Conservation (phyloP, 441 rosid genomes). For the Corymbia calophylla region DNA sequence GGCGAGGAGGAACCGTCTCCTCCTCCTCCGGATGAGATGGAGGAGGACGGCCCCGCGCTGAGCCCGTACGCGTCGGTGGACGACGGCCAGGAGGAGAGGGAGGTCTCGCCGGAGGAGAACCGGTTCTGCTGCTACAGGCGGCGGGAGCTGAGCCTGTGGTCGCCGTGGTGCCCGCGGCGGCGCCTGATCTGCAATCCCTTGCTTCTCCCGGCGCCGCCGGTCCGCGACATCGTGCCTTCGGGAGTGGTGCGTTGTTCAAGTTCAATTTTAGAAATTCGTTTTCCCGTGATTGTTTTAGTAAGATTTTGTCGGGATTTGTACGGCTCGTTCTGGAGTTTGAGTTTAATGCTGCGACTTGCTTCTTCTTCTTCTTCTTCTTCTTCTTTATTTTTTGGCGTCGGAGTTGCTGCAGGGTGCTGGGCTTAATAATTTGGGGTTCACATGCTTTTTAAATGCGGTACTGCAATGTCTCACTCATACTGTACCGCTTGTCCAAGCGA, state of each 20-base stretch:
- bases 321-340: background rate
- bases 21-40: background rate
- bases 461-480: constrained; percentile 91
- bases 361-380: background rate
- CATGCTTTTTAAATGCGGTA: constrained; percentile 76
- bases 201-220: background rate
- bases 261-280: background rate
- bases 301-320: background rate
- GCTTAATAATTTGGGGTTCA: constrained; percentile 67
- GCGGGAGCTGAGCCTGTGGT: background rate
- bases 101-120: background rate
- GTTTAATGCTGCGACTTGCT: background rate
- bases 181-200: background rate
- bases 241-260: constrained; percentile 37
- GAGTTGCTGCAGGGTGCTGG: constrained; percentile 67
- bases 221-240: constrained; percentile 14
- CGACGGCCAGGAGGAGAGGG: background rate
- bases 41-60: background rate
- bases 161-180: background rate
- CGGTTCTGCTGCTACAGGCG: background rate
- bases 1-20: too few relatives aligned
- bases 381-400: background rate
- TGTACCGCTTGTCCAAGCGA: constrained; percentile 52
- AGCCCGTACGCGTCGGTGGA: background rate
- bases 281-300: background rate